Base-by-base conservation (phyloP, 1,284 basidiomycete species). In the Rhodotorula sp. region DNA sequence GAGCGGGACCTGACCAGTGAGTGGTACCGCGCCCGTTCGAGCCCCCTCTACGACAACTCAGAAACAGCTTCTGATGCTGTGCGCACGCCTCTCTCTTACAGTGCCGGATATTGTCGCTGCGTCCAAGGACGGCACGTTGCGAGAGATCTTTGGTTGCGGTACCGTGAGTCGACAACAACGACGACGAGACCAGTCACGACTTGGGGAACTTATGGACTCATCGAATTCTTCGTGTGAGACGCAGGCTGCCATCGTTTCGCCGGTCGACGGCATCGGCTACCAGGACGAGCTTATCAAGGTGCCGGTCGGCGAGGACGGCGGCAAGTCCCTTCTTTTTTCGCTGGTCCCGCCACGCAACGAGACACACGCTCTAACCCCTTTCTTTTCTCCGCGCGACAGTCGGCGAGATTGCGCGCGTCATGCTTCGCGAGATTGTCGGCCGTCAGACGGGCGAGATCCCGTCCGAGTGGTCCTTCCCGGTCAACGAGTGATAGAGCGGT, bases 71-170 rank as follows among this genome's bases (percentile, higher is more conserved):
- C 10, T 42, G 37, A 42, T 42, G 37, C 2, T 12, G 37, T 42
- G 8, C 14, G 37, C 12, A 2, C 14, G 37, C 33, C n/a, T n/a
- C n/a, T n/a, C n/a, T n/a, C n/a, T n/a, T n/a, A 37, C 60, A 72
- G 68, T 99, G 93, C 84, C 84, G 62, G 95, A 99, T 80, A 84
- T 99, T 51, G 87, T 89, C 75, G 84, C 86, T 58, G 91, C 93
- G 6, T 85, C 87, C 51, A 80, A 87, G 76, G 81, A 86, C n/a
- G 92, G 93, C 17, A 84, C 83, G 18, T 85, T 99, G 33, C 84
- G 91, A n/a, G 95, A 99, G 82, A 86, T 98, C 73, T 99, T 99
- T 79, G 95, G 95, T 64, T 85, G 91, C 26, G 95, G 93, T 30
- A 99, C 94, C 2, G 72, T 67, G 8, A 15, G 65, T 62, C 17